These are phyloP conservation scores for Pythium insidiosum DNA, from an alignment of 352 stramenopile species.

Conservation along the genomic window DNA sequence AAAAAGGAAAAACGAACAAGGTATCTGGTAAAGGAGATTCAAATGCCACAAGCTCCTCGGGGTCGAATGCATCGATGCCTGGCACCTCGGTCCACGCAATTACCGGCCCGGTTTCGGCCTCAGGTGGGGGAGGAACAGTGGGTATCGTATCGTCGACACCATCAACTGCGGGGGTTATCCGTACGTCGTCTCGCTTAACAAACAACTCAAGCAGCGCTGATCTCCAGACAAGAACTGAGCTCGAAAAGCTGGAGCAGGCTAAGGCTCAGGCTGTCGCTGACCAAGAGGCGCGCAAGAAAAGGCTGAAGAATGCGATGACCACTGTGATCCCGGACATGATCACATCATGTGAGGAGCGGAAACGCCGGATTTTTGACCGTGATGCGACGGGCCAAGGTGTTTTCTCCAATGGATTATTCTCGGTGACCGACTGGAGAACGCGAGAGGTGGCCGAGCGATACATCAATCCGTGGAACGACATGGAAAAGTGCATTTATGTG, in stretches of 20 bases:
- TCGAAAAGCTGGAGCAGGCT: conserved; percentile 79
- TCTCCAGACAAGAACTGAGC: conserved; percentile 54
- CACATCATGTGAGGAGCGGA: conserved; percentile 43
- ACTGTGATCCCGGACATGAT: conserved; percentile 85
- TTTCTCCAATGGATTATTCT: conserved; percentile 54
- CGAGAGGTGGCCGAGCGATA: conserved; percentile 63
- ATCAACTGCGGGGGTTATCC: conserved; percentile 26
- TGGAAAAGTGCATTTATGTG: conserved; percentile 99
- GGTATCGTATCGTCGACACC: background rate
- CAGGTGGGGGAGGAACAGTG: too few species aligned
- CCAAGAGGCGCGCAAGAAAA: conserved; percentile 77
- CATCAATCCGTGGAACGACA: conserved; percentile 96
- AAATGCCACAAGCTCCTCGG: background rate
- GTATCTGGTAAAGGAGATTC: conserved; percentile 38
- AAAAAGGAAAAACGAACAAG: too few species aligned
- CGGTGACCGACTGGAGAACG: conserved; percentile 49
- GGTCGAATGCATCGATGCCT: too few species aligned
- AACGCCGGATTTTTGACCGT: conserved; percentile 39
- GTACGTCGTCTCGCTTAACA: conserved; percentile 73
- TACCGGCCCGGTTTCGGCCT: too few species aligned
- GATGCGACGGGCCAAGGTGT: conserved; percentile 50
- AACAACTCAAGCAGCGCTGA: conserved; percentile 78
- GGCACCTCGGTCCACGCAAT: too few species aligned
- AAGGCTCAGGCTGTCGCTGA: conserved; percentile 68
- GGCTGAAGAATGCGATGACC: conserved; percentile 74